A percentile compares a stretch with the other conserved stretches of the same genome.
Conservation (phyloP, 176 grass and related monocot genomes). For the Zoysia japonica region DNA sequence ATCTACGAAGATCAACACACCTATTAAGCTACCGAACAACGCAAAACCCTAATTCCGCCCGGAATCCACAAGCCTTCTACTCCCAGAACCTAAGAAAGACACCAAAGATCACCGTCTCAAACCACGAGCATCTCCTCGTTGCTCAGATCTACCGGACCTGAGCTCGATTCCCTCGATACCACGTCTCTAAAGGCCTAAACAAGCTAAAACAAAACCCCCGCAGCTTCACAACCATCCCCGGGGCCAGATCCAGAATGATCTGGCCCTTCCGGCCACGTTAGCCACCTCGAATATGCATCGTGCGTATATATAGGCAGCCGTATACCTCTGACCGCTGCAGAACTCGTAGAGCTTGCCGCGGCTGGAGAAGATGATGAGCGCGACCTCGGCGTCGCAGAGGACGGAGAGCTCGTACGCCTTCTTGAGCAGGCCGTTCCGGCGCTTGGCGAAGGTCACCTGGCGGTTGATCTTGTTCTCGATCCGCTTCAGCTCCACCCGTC, state of each 20-base stretch:
- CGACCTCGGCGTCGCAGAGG: slow-evolving; percentile 89
- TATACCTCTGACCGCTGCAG: slow-evolving; percentile 73
- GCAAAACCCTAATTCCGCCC: slow-evolving; percentile 33
- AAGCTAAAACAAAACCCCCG: neutral
- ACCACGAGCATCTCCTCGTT: neutral
- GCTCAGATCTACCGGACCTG: slow-evolving; percentile 17
- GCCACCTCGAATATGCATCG: neutral
- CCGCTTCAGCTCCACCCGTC: slow-evolving; percentile 91
- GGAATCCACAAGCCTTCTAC: neutral
- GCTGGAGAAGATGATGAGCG: slow-evolving; percentile 94
- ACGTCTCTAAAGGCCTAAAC: neutral
- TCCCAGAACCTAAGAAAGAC: neutral
- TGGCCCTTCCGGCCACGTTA: neutral
- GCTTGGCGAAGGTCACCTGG: slow-evolving; percentile 95
- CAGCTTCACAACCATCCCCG: neutral
- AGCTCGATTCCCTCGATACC: slow-evolving; percentile 13
- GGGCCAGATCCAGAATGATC: slow-evolving; percentile 31
- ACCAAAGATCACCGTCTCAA: neutral
- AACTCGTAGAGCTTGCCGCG: slow-evolving; percentile 95
- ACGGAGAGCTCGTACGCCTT: slow-evolving; percentile 97
- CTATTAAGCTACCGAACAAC: neutral
- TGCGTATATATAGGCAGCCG: too few relatives aligned
- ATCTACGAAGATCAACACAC: slow-evolving; percentile 19
- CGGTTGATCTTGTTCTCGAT: slow-evolving; percentile 99
- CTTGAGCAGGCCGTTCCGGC: slow-evolving; percentile 86